Base-by-base conservation (phyloP, 2,329 filamentous ascomycete genomes). In the Beauveria australis region DNA sequence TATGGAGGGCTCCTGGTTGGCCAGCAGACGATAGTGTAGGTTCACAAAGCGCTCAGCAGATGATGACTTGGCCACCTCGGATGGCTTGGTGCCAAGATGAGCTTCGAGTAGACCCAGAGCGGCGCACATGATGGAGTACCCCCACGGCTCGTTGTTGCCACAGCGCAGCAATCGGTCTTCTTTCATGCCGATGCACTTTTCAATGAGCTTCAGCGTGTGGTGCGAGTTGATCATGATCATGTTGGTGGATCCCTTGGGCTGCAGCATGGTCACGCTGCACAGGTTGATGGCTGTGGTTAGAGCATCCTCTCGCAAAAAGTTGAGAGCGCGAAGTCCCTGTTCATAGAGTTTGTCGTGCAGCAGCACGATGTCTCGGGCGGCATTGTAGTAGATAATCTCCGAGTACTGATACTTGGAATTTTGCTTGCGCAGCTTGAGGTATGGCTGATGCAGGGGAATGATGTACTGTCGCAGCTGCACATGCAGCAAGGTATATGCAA, bases 101-200 rank as follows among this genome's bases (percentile, higher is more conserved):
- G 81, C 80, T 69, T 86, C 82, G 26, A 86, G 74, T 10, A 86
- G 74, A 3, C 83, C 83, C 28, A 81, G 75, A 1, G 83, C 81
- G 3, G 82, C 81, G 64, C 82, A 86, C 79, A 86, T 83, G 68
- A 84, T 84, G 60, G 80, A 82, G 69, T 85, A 85, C 19, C 82
- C 82, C 83, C 83, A 86, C 0, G 83, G 83, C 67, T 86, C 83
- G 66, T 84, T 83, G 72, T 85, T 85, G 18, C 83, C 83, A 63
- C 81, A 84, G n/a, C 82, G 75, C 26, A 86, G 69, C 8, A 86
- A 77, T 1, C 82, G 78, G 65, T 86, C 82, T 66, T 85, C 82
- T 68, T 85, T 85, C 76, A 86, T 81, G 52, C 73, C 71, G 43
- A 86, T 77, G 63, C 83, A 85, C 68, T 82, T 84, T 67, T 85